Evolutionary conservation across 139 green algal genomes (phyloP), one percentile per base, ranked within the genome.

Genomic region (Closterium sp.): DNA sequence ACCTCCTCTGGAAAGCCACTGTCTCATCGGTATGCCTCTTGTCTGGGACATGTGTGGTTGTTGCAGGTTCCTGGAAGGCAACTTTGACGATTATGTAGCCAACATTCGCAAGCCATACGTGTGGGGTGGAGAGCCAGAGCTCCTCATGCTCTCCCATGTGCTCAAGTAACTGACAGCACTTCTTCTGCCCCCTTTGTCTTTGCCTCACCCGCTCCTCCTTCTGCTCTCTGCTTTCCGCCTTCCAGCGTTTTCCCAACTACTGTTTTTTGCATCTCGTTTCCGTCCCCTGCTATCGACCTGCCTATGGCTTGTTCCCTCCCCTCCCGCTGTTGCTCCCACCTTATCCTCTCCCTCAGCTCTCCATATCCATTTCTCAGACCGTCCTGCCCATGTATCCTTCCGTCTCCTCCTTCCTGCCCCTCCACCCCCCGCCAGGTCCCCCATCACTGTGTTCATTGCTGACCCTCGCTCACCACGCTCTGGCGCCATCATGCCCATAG

Each of bases 91-190:
- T 9, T 95, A 95, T 38, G 87, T 94, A 25, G 32, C 19, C 19
- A 25, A 36, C 64, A 95, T 95, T 87, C 89, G 84, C 7, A 33
- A 76, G 28, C 90, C 94, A 4, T 28, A 89, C 25, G 85, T 86
- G 7, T 95, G 94, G 94, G 94, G 94, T 28, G 94, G 94, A 3
- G 94, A 95, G 89, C 94, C 92, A 6, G 94, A 95, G 90, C 91
- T 95, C 32, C 76, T 95, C 32, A 94, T 95, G 90, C 87, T 94
- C 30, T 90, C 90, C 6, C 92, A 95, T 34, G 92, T 94, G 0
- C 55, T 95, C 34, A 91, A 81, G 91, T 93, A 84, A 7, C 33
- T 92, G 30, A 25, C n/a, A 28, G 69, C 6, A 55, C 36, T 55
- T 55, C 36, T 55, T 55, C 36, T n/a, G n/a, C n/a, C n/a, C n/a